Base-by-base conservation (phyloP, 331 rosid genomes). In the Erythrophleum ivorense region DNA sequence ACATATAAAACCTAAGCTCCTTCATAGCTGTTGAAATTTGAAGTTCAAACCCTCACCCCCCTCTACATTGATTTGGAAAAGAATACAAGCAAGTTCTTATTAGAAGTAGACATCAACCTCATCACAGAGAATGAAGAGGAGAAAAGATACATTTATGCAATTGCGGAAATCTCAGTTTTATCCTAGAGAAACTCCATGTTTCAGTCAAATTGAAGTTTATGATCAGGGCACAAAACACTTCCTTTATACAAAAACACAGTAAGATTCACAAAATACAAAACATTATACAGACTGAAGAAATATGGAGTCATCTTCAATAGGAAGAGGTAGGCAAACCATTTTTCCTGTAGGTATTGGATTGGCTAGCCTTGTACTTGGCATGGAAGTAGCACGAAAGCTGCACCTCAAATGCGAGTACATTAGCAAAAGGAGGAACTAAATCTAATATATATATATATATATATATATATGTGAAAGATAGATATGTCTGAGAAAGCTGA, bases 361-460 rank as follows among this genome's bases (percentile, higher is more conserved):
- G 80, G 69, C 87, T 62, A 19, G 99, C 83, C 80, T 48, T 85
- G 82, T 93, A 96, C 89, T 74, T 93, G 50, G 97, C 81, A 86
- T 93, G 99, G 84, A 88, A 48, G 54, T 53, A 89, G 79, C 99
- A 96, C 2, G 98, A 87, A 75, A 90, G 3, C 99, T 94, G 90
- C 88, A 91, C 24, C 80, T 19, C 81, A 83, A 80, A 82, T 77
- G 45, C 75, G 36, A 78, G 64, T 19, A 33, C 63, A 58, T 18
- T n/a, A 18, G 36, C 67, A 54, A 76, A 63, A 53, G 2, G 16
- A 75, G 40, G 41, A 11, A 29, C 36, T 5, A 74, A 46, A 36
- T 40, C 62, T 15, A 11, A 41, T 29, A 58, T 18, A 31, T 16
- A 79, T 48, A 31, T 36, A 24, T 24, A 24, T 24, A 24, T 24